phyloP scores from a whole-genome alignment of 345 rosid species.

The Moricandia arvensis region DNA sequence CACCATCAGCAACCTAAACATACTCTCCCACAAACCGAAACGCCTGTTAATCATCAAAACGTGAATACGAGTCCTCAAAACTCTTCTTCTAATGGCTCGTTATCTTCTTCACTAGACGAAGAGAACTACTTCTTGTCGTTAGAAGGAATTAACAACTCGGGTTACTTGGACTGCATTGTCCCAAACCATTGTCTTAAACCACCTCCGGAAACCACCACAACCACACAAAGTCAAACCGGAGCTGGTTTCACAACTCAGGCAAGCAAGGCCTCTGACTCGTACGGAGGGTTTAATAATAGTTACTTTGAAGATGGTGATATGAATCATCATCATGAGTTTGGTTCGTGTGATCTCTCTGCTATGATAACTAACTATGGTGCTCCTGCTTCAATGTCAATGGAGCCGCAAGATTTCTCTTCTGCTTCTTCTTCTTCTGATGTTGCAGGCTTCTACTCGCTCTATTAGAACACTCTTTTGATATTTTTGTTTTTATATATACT shows the following conservation, averaged over 20 bases:
- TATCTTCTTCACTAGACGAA: slow-evolving; percentile 42
- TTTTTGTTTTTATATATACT: background rate
- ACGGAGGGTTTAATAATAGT: slow-evolving; percentile 24
- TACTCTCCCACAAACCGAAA: slow-evolving; percentile 11
- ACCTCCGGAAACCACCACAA: slow-evolving; percentile 38
- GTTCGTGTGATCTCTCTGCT: slow-evolving; percentile 56
- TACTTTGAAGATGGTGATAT: slow-evolving; percentile 30
- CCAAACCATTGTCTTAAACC: slow-evolving; percentile 89
- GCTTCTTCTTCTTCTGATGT: slow-evolving; percentile 35
- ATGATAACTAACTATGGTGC: slow-evolving; percentile 45
- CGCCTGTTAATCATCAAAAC: slow-evolving; percentile 27
- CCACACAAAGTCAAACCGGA: slow-evolving; percentile 12
- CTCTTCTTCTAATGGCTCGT: slow-evolving; percentile 38
- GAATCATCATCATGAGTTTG: slow-evolving; percentile 25
- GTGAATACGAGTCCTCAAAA: slow-evolving; percentile 34
- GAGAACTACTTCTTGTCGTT: slow-evolving; percentile 47
- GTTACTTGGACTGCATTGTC: slow-evolving; percentile 90
- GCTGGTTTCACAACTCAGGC: slow-evolving; percentile 6
- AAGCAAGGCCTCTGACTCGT: slow-evolving; percentile 21
- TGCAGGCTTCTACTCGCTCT: slow-evolving; percentile 37
- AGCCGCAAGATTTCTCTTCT: slow-evolving; percentile 37
- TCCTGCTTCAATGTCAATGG: slow-evolving; percentile 25
- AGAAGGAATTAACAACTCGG: slow-evolving; percentile 51
- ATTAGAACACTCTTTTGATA: slow-evolving; percentile 14
- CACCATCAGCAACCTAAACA: slow-evolving; percentile 27